Base-by-base conservation (phyloP, 805 yeast genomes). In the Barnettozyma populi region DNA sequence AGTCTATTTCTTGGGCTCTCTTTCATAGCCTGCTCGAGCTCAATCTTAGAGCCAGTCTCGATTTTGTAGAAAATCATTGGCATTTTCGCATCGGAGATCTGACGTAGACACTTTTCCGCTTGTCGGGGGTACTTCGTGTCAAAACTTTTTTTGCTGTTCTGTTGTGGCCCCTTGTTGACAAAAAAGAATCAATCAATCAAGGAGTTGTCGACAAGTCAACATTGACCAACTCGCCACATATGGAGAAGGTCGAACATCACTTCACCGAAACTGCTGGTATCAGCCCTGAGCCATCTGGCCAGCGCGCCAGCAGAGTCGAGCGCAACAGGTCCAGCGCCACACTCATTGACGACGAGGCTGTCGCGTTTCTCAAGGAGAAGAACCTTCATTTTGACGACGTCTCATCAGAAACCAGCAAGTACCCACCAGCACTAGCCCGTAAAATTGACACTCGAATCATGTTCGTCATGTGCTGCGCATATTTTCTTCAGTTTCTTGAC, bases 401-500 rank as follows among this genome's bases (percentile, higher is more conserved):
- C 25, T 20, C 20, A 31, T 23, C 16, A 21, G 21, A 38, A 23
- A 9, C 34, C 18, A n/a, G 19, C 32, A 34, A 49, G 31, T 61
- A 61, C 24, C 55, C 65, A 4, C 44, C 46, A 2, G 23, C 40
- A 43, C 42, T 66, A 20, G 40, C 40, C 7, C 50, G 64, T 16
- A 78, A 74, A 55, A 63, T 80, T n/a, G 86, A 80, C 59, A 37
- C 47, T 7, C 65, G 72, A 36, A 66, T 80, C 18, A 57, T 79
- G 59, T 71, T 81, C 0, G 62, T 79, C 25, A 60, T 80, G 53
- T 76, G 83, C 53, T 65, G 71, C 34, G 72, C 78, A 13, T 80
- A 80, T 53, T 73, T 80, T 47, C 62, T 79, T 16, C 83, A 80
- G 65, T 78, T 77, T 54, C 63, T 80, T 47, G 86, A 81, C 53